Evolutionary conservation across 2,329 filamentous ascomycete genomes (phyloP), one percentile per base, ranked within the genome.

Genomic region (Magnaporthiopsis rhizophila): DNA sequence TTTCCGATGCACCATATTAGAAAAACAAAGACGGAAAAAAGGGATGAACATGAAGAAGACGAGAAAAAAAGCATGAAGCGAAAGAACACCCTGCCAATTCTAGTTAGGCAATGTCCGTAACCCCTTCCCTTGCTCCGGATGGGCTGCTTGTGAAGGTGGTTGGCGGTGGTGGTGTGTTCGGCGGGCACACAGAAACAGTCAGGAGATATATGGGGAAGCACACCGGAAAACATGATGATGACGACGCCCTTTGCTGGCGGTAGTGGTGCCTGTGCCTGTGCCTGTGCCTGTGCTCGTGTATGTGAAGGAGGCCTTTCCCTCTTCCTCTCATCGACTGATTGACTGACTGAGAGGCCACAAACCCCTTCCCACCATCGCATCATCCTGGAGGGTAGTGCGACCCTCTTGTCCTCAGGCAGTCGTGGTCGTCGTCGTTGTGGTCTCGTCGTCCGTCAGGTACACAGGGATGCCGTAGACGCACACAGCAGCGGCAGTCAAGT

Each of bases 381-480:
- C 9, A 36, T 53, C 45, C 11, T 9, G 45, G 45, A 0, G 38
- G 34, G 6, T 3, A 36, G 34, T 36, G 34, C 34, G 11, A 45
- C 38, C 38, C 38, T 18, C 38, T 6, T 4, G 15, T 45, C 1
- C 13, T 45, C 11, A 45, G 26, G 21, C 21, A 53, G 34, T 11
- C 28, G 59, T 24, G 21, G 45, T 24, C 45, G 34, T 12, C 18
- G 59, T 24, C 45, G 45, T 24, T 18, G 45, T 50, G 6, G 45
- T 53, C 21, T 53, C 45, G n/a, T 30, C 45, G 50, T 62, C 53
- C n/a, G 45, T 24, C 26, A 97, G 81, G 77, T 92, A 97, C 67
- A 97, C 91, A 36, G 95, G 95, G 73, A 99, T 89, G 21, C 95
- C 95, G 79, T 98, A 99, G 63, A 98, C 89, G 68, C 95, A 93